Conservation (phyloP, 2,329 filamentous ascomycete genomes). For the Leptosphaerulina australis region DNA sequence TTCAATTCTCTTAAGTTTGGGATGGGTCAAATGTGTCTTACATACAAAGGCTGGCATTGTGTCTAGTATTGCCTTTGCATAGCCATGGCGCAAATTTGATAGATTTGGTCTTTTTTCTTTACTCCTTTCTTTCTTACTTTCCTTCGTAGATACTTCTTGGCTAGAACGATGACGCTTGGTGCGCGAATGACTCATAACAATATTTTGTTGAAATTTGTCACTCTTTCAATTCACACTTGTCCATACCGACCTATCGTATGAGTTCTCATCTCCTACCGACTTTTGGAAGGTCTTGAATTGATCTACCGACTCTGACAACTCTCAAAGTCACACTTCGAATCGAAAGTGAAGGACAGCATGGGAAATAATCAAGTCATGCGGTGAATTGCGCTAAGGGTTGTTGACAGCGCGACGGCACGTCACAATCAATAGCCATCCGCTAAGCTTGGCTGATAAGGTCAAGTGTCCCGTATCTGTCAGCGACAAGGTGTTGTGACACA, state of each 20-base stretch:
- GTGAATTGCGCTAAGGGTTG: neutral
- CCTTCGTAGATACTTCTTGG: conserved; percentile 19
- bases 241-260: neutral
- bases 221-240: neutral
- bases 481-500: neutral
- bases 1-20: conserved; percentile 8
- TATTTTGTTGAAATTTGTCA: neutral
- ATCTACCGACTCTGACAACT: neutral
- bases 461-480: conserved; percentile 2
- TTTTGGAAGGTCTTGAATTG: too few relatives aligned
- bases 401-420: neutral
- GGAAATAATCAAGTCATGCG: neutral
- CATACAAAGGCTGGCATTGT: conserved; percentile 12
- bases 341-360: neutral
- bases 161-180: conserved; percentile 16
- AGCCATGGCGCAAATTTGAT: conserved; percentile 27
- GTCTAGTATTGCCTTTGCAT: conserved; percentile 27
- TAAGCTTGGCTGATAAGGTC: neutral
- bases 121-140: conserved; percentile 15
- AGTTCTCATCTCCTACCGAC: too few relatives aligned
- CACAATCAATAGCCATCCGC: neutral
- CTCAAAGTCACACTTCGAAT: too few relatives aligned
- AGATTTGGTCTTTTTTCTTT: conserved; percentile 13
- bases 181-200: neutral
- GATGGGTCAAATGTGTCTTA: conserved; percentile 6